Base-by-base conservation (phyloP, 768 basidiomycete species). In the Macrolepiota dolichaula region DNA sequence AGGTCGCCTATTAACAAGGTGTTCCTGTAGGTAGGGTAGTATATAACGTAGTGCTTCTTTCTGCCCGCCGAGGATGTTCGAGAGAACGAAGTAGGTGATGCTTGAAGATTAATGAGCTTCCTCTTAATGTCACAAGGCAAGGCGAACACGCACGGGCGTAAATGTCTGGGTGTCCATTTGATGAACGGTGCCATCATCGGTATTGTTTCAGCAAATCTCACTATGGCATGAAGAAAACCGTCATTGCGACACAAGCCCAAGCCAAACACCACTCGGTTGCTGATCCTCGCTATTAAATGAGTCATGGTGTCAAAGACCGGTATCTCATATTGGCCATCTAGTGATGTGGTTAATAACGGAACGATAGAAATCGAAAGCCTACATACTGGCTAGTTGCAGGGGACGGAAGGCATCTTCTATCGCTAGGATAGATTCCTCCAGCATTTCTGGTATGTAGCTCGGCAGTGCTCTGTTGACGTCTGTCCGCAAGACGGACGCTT, bases 251-350 rank as follows among this genome's bases (percentile, higher is more conserved):
- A 75, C 22, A 75, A 51, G 35, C 70, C 71, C 15, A 63, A 44
- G n/a, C 75, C 74, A 62, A 77, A 71, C n/a, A 76, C 70, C 13
- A 73, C 75, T 51, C 75, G 71, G 65, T 77, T 76, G 61, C 71
- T 75, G 54, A 76, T 72, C 55, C 75, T 65, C 9, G 73, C 75
- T 61, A 76, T 71, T 51, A 75, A 56, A 57, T 74, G 72, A 29
- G 74, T 77, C 73, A 76, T 76, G 15, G 73, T 73, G 54, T 73
- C 66, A 55, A 76, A 76, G 32, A 74, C 68, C 3, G 69, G 69
- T 17, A 74, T 38, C 29, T 63, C 67, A 24, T 60, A 57, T 32
- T 53, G 60, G 27, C 29, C 51, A 51, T 69, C 74, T 73, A 51
- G 36, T 29, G 51, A 60, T 44, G 7, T 13, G 25, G n/a, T 62